These are phyloP conservation scores for Nemania sp. DNA, from an alignment of 2,329 filamentous ascomycete genomes.

Conservation along the genomic window DNA sequence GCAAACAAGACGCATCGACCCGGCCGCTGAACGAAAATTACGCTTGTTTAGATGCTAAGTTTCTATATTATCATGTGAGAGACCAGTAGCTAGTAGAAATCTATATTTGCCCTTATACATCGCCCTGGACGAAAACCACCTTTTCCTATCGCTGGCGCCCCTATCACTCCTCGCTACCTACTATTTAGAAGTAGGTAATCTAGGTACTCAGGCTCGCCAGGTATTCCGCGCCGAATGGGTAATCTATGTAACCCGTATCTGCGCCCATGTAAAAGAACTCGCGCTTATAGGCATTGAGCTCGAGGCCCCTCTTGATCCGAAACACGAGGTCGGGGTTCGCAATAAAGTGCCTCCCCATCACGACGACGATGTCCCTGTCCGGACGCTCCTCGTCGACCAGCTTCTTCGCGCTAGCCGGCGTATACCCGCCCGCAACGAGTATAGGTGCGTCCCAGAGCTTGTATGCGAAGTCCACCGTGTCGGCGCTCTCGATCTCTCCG, in stretches of 20 bases:
- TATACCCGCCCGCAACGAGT: slow-evolving; percentile 44
- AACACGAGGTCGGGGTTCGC: slow-evolving; percentile 36
- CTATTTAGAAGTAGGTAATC: too few relatives aligned
- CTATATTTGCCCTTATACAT: too few relatives aligned
- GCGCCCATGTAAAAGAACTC: slow-evolving; percentile 28
- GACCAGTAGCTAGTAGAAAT: too few relatives aligned
- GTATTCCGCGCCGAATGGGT: slow-evolving; percentile 41
- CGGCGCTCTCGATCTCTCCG: slow-evolving; percentile 44
- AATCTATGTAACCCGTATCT: slow-evolving; percentile 43
- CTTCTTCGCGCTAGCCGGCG: slow-evolving; percentile 28
- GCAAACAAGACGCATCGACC: too few relatives aligned
- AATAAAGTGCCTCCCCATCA: slow-evolving; percentile 35
- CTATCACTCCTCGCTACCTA: too few relatives aligned
- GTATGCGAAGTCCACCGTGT: slow-evolving; percentile 43
- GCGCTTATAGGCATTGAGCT: slow-evolving; percentile 31
- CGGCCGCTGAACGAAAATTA: too few relatives aligned
- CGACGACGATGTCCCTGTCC: slow-evolving; percentile 41
- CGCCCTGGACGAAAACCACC: too few relatives aligned
- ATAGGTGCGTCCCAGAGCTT: slow-evolving; percentile 42
- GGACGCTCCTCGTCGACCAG: slow-evolving; percentile 41
- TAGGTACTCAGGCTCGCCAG: slow-evolving; percentile 11
- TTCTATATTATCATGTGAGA: too few relatives aligned
- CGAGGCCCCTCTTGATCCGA: slow-evolving; percentile 29
- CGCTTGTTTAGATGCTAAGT: too few relatives aligned
- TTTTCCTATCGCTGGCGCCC: too few relatives aligned